Evolutionary conservation across 2,329 filamentous ascomycete species (phyloP).

Genomic region (Microcera coccophila): DNA sequence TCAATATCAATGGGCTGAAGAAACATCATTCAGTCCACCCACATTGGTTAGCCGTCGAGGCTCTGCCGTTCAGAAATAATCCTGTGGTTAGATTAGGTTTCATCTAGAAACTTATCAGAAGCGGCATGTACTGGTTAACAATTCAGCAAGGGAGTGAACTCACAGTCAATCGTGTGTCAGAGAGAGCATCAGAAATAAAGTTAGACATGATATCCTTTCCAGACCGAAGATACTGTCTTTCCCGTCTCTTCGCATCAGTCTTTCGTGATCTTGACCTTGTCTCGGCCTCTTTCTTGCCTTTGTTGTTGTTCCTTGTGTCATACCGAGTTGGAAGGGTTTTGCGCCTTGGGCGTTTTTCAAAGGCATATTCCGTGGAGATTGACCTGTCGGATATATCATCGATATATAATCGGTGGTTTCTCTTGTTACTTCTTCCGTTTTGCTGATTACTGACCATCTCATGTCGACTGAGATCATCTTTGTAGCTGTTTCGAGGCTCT

Average conservation of each 20-base stretch:
- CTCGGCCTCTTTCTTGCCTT: constrained; percentile 4
- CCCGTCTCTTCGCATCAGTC: constrained; percentile 24
- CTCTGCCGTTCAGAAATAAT: constrained; percentile 33
- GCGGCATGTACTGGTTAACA: no score
- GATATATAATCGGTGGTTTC: no score
- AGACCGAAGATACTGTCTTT: constrained; percentile 31
- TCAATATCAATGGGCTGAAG: constrained; percentile 5
- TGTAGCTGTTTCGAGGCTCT: no score
- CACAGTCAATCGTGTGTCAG: constrained; percentile 35
- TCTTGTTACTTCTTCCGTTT: no score
- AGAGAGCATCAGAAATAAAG: constrained; percentile 53
- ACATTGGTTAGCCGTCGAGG: constrained; percentile 18
- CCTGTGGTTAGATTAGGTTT: constrained; percentile 33
- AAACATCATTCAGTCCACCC: constrained; percentile 3
- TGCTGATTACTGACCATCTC: no score
- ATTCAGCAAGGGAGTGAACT: no score
- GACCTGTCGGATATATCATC: no score
- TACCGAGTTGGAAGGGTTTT: constrained; percentile 57
- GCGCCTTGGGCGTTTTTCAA: constrained; percentile 44
- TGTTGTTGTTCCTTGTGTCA: constrained; percentile 37
- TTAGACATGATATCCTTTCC: constrained; percentile 49
- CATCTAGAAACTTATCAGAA: constrained; percentile 29
- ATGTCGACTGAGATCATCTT: no score
- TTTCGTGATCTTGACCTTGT: no score
- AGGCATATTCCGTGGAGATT: not conserved